These are phyloP conservation scores for Pyricularia sp. DNA, from an alignment of 2,329 filamentous ascomycete genomes.

Conservation along the genomic window DNA sequence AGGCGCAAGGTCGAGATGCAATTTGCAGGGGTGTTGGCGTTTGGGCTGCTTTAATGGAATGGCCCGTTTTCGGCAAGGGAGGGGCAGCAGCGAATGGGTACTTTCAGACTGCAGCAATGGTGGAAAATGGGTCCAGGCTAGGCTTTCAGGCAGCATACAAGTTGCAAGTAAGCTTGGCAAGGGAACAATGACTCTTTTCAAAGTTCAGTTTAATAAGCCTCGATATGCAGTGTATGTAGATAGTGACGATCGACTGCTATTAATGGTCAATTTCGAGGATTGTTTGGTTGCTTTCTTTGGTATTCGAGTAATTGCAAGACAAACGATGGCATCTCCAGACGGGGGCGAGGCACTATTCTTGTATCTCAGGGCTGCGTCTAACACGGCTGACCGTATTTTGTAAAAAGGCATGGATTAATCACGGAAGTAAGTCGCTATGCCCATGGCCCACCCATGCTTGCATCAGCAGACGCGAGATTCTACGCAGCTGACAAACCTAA, in stretches of 20 bases:
- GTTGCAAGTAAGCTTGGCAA: background rate
- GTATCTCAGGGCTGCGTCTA: background rate
- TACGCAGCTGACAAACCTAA: background rate
- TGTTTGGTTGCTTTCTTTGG: background rate
- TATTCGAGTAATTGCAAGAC: background rate
- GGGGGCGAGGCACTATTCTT: background rate
- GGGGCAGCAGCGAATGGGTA: background rate
- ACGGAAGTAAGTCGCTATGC: background rate
- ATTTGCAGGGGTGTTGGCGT: slow-evolving; percentile 3
- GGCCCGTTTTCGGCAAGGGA: background rate
- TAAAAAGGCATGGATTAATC: background rate
- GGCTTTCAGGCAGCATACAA: background rate
- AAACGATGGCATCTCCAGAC: background rate
- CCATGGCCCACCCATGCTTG: background rate
- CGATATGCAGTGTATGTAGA: background rate
- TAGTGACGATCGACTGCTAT: too few relatives aligned
- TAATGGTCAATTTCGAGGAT: background rate
- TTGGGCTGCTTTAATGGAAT: background rate
- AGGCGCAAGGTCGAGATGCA: background rate
- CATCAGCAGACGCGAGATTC: background rate
- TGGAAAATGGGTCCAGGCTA: background rate
- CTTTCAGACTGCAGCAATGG: background rate
- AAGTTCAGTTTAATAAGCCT: background rate
- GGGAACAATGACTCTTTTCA: background rate
- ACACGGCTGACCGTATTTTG: background rate